Base-by-base conservation (phyloP, 2,329 filamentous ascomycete genomes). In the Ceratocystis cubensis region DNA sequence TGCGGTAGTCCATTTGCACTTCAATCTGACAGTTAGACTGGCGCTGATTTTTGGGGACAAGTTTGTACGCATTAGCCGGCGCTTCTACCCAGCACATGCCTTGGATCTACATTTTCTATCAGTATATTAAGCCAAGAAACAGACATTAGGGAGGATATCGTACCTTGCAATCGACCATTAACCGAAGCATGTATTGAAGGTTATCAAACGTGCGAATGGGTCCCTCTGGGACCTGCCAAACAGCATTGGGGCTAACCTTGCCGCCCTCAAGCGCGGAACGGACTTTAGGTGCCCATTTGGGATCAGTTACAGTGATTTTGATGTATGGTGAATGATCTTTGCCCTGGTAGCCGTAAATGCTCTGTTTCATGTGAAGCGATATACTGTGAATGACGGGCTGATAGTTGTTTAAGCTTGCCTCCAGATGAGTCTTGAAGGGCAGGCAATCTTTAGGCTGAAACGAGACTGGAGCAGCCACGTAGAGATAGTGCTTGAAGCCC, bases 1-100 rank as follows among this genome's bases (percentile, higher is more conserved):
- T 87, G 67, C 80, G 79, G 72, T 95, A 96, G 74, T 88, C 86
- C 66, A 96, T 84, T 71, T 87, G 82, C 13, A 93, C 94, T 77
- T 99, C 94, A 70, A 99, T 96, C 76, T 99, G 94, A 75, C 94
- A 97, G 72, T 91, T 96, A 1, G 93, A 97, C 70, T 96, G 88
- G 69, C 85, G 83, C 68, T 87, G 81, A 66, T 82, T 76, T 13
- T 83, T 76, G 1, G 84, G 78, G 20, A 96, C 79, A 64, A 96
- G 78, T 65, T 81, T 81, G 77, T 93, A 96, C 69, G 86, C 86
- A 37, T 81, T 81, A 2, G 87, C 82, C 25, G 89, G 87, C 20
- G 87, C 89, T 75, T 96, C 91, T 0, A 97, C 91, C 94, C 94
- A 99, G 1, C 91, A 93, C 94, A 99, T 99, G 70, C 94, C 94